Conservation (phyloP, 148 eudicot genomes). For the Vaccinium darrowii region DNA sequence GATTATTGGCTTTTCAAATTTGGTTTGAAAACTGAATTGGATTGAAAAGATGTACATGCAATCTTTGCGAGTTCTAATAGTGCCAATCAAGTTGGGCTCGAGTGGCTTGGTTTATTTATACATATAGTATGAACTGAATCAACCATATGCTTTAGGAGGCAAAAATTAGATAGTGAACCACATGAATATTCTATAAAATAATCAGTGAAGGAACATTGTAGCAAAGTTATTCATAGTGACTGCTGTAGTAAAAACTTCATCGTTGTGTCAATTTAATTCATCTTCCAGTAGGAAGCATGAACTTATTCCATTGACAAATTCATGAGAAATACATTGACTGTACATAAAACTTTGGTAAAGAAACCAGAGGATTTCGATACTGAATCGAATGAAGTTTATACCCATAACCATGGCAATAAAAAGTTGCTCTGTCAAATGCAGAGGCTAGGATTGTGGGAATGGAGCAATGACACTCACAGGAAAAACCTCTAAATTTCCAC, state of each 20-base stretch:
- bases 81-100: background rate
- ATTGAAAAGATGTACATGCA: background rate
- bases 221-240: background rate
- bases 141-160: background rate
- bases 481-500: background rate
- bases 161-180: background rate
- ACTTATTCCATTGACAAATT: background rate
- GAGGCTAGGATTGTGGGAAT: background rate
- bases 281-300: background rate
- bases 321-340: background rate
- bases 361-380: background rate
- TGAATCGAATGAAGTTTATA: slow-evolving; percentile 8
- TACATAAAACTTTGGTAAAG: background rate
- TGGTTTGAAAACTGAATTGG: background rate
- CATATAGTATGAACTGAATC: background rate
- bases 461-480: background rate
- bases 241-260: background rate
- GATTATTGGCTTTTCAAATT: background rate
- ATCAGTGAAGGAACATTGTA: background rate
- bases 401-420: background rate
- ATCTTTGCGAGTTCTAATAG: background rate
- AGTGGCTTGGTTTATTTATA: background rate
- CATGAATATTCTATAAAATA: background rate
- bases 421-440: background rate
- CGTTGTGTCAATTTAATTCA: background rate